Base-by-base conservation (phyloP, 306 rosid genomes). In the Rubus parviflorus region DNA sequence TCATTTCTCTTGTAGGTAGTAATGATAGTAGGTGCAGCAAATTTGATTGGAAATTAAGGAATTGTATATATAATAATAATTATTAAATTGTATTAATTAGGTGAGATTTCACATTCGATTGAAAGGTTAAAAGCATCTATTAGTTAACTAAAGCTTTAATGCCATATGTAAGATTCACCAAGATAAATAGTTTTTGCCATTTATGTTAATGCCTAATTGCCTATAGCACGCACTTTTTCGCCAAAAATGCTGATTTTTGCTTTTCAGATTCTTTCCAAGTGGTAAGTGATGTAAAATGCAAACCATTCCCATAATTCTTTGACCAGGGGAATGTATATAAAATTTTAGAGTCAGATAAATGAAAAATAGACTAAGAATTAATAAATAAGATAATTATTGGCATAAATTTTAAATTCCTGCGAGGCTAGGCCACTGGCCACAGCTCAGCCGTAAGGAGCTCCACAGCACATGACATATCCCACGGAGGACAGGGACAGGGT, bases 81-180 rank as follows among this genome's bases (percentile, higher is more conserved):
- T 12, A 67, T 42, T 2, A 42, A 3, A 25, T 35, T 47, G 53
- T 68, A 1, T 69, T 1, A 23, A 30, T 71, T 72, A 79, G 82
- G 82, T 79, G 82, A 41, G 73, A 63, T 47, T 23, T 78, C 72
- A 72, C 71, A 51, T 49, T 79, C 13, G 10, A 72, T 6, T 62
- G 68, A 62, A 23, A 30, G 68, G 68, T 62, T 2, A 62, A 35
- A 35, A 23, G 45, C 65, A 23, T 25, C 65, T 60, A 30, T 1
- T 30, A 1, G 35, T 30, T 2, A 30, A 30, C 35, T 30, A 12
- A 56, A 56, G 52, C 52, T 47, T 47, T 47, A 53, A 4, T 22
- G 10, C 6, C 23, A 19, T 48, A 49, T 30, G n/a, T 1, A 49
- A 1, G 4, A 19, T 7, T 53, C 60, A 53, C 23, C n/a, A n/a